These are phyloP conservation scores for Scedosporium apiospermum DNA, from an alignment of 2,329 filamentous ascomycete species.

Conservation along the genomic window DNA sequence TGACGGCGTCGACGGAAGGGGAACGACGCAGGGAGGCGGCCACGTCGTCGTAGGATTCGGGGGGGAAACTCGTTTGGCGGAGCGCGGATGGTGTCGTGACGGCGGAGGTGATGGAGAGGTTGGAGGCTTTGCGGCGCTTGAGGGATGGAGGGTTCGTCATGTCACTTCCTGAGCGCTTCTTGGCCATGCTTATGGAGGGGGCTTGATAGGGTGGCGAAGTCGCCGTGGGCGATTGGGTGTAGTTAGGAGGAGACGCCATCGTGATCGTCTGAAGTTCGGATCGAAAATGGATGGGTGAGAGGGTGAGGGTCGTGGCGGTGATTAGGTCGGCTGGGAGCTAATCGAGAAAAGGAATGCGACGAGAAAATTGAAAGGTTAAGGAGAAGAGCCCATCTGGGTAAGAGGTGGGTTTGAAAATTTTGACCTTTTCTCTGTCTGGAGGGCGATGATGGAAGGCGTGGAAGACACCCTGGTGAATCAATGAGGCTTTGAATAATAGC, in stretches of 20 bases:
- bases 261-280: background rate
- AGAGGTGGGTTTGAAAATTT: too few relatives aligned
- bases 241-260: slow-evolving; percentile 46
- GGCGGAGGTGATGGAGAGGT: slow-evolving; percentile 42
- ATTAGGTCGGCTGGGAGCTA: background rate
- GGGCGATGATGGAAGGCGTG: too few relatives aligned
- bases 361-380: too few relatives aligned
- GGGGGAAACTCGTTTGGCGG: slow-evolving; percentile 73
- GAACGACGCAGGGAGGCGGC: slow-evolving; percentile 35
- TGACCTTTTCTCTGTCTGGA: too few relatives aligned
- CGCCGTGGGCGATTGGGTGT: slow-evolving; percentile 36
- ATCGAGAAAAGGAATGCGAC: background rate
- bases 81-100: slow-evolving; percentile 52
- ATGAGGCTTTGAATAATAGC: background rate
- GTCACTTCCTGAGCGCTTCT: slow-evolving; percentile 51
- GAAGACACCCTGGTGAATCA: too few relatives aligned
- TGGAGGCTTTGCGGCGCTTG: slow-evolving; percentile 66
- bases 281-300: background rate
- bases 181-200: slow-evolving; percentile 34
- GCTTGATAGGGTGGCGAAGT: slow-evolving; percentile 46
- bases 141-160: slow-evolving; percentile 39
- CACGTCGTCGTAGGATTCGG: slow-evolving; percentile 30
- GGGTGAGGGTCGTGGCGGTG: background rate
- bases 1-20: slow-evolving; percentile 53
- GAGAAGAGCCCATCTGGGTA: too few relatives aligned